Evolutionary conservation across 768 basidiomycete genomes (phyloP).

Genomic region (Psilocybe sp.): DNA sequence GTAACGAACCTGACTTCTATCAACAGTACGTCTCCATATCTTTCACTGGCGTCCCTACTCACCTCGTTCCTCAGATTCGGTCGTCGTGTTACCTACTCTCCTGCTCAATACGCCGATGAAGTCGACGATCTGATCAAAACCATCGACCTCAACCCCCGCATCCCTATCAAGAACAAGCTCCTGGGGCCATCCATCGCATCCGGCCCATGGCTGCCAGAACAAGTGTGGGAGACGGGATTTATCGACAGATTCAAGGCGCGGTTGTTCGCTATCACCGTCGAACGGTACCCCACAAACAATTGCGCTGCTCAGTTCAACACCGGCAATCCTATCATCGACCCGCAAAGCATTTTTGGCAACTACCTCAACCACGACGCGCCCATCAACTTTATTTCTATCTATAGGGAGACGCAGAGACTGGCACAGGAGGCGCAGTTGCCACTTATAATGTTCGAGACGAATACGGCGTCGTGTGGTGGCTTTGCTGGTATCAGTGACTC

Average conservation of each 20-base stretch:
- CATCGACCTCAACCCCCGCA: slow-evolving; percentile 22
- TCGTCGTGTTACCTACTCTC: slow-evolving; percentile 31
- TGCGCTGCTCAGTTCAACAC: slow-evolving; percentile 50
- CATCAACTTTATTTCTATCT: slow-evolving; percentile 45
- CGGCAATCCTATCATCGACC: slow-evolving; percentile 33
- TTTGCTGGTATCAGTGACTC: slow-evolving; percentile 61
- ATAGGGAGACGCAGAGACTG: slow-evolving; percentile 44
- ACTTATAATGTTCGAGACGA: slow-evolving; percentile 71
- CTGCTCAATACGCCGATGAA: slow-evolving; percentile 47
- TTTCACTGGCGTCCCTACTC: slow-evolving; percentile 4
- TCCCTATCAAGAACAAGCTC: slow-evolving; percentile 34
- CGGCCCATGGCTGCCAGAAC: slow-evolving; percentile 45
- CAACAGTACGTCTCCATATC: slow-evolving; percentile 23
- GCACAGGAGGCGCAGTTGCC: slow-evolving; percentile 43
- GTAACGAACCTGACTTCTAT: slow-evolving; percentile 82
- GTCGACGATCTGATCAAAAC: slow-evolving; percentile 18
- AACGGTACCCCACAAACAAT: slow-evolving; percentile 60
- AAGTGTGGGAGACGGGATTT: slow-evolving; percentile 51
- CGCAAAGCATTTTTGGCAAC: slow-evolving; percentile 44
- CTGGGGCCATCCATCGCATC: slow-evolving; percentile 61
- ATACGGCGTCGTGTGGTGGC: slow-evolving; percentile 68
- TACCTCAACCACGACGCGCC: slow-evolving; percentile 64
- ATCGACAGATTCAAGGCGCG: slow-evolving; percentile 38
- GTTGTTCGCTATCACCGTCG: slow-evolving; percentile 47
- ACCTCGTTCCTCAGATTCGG: slow-evolving; percentile 24